Conservation (phyloP, 164 flowering plant species). For the Tinospora cordifolia region DNA sequence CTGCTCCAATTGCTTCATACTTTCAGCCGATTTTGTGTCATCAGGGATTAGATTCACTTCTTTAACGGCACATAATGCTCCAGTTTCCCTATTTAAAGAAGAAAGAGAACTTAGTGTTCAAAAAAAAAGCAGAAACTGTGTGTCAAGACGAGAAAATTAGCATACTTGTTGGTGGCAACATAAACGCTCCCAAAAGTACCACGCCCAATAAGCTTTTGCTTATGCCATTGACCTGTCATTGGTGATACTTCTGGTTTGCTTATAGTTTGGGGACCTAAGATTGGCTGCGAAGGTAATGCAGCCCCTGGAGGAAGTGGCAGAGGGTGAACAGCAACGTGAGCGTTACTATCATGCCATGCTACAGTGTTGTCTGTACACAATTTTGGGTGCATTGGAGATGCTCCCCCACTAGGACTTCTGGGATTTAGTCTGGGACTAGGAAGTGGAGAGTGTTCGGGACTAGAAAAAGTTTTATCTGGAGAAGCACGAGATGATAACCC, state of each 20-base stretch:
- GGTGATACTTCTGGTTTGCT: slow-evolving; percentile 34
- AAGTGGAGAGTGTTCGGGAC: slow-evolving; percentile 46
- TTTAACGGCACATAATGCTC: slow-evolving; percentile 89
- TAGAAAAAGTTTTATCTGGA: slow-evolving; percentile 26
- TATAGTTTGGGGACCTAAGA: slow-evolving; percentile 30
- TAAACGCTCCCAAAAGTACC: slow-evolving; percentile 96
- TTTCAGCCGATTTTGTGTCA: slow-evolving; percentile 79
- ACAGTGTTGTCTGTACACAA: slow-evolving; percentile 28
- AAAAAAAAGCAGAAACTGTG: slow-evolving; percentile 8
- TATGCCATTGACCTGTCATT: slow-evolving; percentile 60
- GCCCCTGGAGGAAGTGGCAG: slow-evolving; percentile 83
- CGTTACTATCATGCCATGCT: slow-evolving; percentile 30
- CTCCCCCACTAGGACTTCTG: slow-evolving; percentile 31
- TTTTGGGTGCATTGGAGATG: slow-evolving; percentile 43
- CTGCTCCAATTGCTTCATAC: slow-evolving; percentile 84
- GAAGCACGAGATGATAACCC: slow-evolving; percentile 33
- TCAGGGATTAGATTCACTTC: slow-evolving; percentile 77
- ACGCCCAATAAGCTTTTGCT: slow-evolving; percentile 91
- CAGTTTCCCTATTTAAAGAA: slow-evolving; percentile 39
- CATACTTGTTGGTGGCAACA: slow-evolving; percentile 69
- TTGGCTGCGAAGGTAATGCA: slow-evolving; percentile 25
- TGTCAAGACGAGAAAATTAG: background rate
- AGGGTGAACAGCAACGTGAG: slow-evolving; percentile 49
- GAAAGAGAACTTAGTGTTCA: background rate
- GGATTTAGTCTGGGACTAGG: slow-evolving; percentile 31